Evolutionary conservation across 2,329 filamentous ascomycete species (phyloP).

Genomic region (Akanthomyces lecanii): DNA sequence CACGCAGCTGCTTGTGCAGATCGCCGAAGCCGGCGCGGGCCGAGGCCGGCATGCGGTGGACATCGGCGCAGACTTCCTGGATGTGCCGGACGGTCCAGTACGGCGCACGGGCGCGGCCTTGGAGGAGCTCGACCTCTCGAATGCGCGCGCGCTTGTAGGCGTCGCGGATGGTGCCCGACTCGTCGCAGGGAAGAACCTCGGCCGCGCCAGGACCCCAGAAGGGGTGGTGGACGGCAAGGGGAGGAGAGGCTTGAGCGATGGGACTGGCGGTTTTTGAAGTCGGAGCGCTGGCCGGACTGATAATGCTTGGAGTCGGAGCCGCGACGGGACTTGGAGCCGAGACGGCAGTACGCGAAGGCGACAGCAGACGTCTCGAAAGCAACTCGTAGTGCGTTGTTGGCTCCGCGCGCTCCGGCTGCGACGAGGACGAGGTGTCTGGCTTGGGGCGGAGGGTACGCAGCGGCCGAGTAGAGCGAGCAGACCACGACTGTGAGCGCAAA

Average conservation of each 20-base stretch:
- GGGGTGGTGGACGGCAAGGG: background rate
- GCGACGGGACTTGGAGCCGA: background rate
- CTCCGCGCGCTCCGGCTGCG: background rate
- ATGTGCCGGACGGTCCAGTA: slow-evolving; percentile 1
- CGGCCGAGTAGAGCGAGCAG: background rate
- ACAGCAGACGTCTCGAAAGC: too few species aligned
- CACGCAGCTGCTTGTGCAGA: slow-evolving; percentile 15
- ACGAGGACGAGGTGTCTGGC: background rate
- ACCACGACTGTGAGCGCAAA: background rate
- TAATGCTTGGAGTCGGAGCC: background rate
- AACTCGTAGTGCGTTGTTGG: background rate
- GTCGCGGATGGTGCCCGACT: background rate
- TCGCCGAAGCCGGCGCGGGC: slow-evolving; percentile 3
- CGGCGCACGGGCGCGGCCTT: background rate
- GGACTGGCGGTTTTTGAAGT: background rate
- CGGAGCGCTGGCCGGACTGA: background rate
- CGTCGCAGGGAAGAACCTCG: background rate
- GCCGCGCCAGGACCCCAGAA: background rate
- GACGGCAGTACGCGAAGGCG: background rate
- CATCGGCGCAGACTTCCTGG: slow-evolving; percentile 9
- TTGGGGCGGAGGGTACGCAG: background rate
- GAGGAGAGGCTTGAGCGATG: background rate
- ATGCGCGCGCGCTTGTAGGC: slow-evolving; percentile 1
- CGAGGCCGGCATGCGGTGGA: background rate
- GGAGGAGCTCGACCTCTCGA: background rate